Base-by-base conservation (phyloP, 139 green algal species). In the Chlamydomonas applanata region DNA sequence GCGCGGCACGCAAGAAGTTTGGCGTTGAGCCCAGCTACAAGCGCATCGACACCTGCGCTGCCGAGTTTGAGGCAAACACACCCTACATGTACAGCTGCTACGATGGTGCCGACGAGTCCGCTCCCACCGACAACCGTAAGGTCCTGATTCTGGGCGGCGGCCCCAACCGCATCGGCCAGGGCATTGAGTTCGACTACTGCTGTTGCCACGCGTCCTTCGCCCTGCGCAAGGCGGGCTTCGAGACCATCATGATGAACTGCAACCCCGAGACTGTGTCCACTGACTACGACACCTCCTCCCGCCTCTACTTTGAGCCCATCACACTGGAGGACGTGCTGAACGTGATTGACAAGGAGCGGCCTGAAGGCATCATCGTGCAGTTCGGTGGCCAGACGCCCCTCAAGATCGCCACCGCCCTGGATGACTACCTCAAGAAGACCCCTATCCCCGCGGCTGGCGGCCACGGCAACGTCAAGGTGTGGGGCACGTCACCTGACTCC, bases 111-210 rank as follows among this genome's bases (percentile, higher is more conserved):
- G 90, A 85, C 77, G 95, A 99, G 89, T 89, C 79, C 61, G 76
- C 85, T 13, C 82, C 94, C 52, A 94, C 83, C 71, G 89, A 61
- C 57, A 75, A 75, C 7, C 83, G 79, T 49, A 97, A 97, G 87
- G 90, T 99, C 63, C 89, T 99, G 36, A 99, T 99, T 75, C 89
- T 99, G 49, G 96, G 96, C 11, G 96, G 94, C n/a, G 96, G 96
- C 2, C 96, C 96, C 73, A 99, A 99, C 89, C 89, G 96, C 75
- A 99, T 99, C 74, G 96, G 96, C 60, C 96, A 99, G 89, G 96
- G 96, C 68, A 99, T 99, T 67, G 96, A 99, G 88, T 99, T 99
- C 64, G 96, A 99, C 86, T 99, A 99, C 91, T 99, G 96, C 93
- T 99, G 96, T 89, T 99, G 96, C 85, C 96, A 99, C 75, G 96